These are phyloP conservation scores for Ophiostoma piceae DNA, from an alignment of 2,329 filamentous ascomycete genomes.

Conservation along the genomic window DNA sequence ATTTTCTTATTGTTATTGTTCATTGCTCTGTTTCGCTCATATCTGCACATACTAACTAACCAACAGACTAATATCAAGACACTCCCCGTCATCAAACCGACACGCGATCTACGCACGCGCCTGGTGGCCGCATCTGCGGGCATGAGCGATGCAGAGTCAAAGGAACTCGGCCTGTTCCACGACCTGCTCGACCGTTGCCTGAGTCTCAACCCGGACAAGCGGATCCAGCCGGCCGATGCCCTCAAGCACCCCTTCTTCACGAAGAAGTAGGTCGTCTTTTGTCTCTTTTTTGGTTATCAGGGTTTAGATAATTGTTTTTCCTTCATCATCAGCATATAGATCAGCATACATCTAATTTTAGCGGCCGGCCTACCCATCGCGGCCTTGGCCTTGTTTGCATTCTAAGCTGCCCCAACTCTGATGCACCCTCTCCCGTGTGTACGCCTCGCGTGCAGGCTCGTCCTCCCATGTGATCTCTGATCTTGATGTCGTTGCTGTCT, in stretches of 20 bases:
- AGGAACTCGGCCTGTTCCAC: constrained; percentile 75
- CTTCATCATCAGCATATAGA: neutral
- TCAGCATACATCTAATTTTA: neutral
- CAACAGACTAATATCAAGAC: constrained; percentile 60
- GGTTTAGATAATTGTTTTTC: neutral
- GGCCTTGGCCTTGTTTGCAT: neutral
- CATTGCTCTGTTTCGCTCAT: neutral
- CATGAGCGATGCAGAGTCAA: constrained; percentile 67
- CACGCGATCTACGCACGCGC: constrained; percentile 74
- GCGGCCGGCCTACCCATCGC: neutral
- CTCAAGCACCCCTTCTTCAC: constrained; percentile 82
- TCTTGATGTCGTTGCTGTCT: neutral
- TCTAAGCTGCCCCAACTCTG: neutral
- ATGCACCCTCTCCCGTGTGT: neutral
- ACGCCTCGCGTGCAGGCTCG: constrained; percentile 17
- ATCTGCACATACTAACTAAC: constrained; percentile 2
- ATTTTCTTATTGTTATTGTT: neutral
- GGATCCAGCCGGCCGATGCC: constrained; percentile 80
- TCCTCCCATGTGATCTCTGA: constrained; percentile 19
- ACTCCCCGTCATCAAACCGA: constrained; percentile 66
- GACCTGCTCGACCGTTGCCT: constrained; percentile 87
- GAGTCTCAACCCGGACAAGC: constrained; percentile 84
- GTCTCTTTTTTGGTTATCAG: neutral
- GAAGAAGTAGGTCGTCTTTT: neutral
- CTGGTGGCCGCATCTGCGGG: constrained; percentile 68